Evolutionary conservation across 1,139 yeast genomes (phyloP), one percentile per base, ranked within the genome.

Genomic region (Torulaspora pretoriensis): DNA sequence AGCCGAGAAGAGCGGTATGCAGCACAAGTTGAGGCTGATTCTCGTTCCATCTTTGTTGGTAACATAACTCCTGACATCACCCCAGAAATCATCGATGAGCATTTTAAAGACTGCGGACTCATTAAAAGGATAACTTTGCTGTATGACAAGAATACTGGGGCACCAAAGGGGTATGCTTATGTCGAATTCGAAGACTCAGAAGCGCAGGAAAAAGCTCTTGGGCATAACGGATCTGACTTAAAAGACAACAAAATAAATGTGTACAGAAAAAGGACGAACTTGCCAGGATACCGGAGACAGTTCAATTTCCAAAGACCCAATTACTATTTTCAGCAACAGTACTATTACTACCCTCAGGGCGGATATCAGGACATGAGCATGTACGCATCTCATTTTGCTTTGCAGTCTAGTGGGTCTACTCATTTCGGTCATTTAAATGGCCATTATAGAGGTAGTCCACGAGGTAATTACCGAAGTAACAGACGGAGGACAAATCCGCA

Each of bases 11-110:
- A 47, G 24, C 40, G 39, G 26, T 40, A 48, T 23, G 73, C 72
- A 29, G 68, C 67, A 38, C 78, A 73, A 43, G 68, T 68, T 28
- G 70, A 70, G 25, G 70, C 80, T 22, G 97, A 90, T 63, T 75
- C 87, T 2, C 75, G 94, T 48, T 84, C 95, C 1, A 75, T 90
- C 22, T 90, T 84, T 63, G 87, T 90, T 16, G 95, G 96, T 14
- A 88, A 88, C 59, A 94, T 90, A 19, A 95, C 87, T 58, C 83
- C 82, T 57, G 83, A 78, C 9, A 69, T 90, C 3, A 78, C 90
- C 3, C 95, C 96, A 8, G 80, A 82, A 51, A 92, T 85, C 57
- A 71, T 90, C 32, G 94, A 88, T 61, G 80, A 82, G 43, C 86
- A 83, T 55, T 88, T 90, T 65, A 75, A 79, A 41, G 66, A 76